Evolutionary conservation across 345 rosid species (phyloP).

Genomic region (Eucalyptus sp.): DNA sequence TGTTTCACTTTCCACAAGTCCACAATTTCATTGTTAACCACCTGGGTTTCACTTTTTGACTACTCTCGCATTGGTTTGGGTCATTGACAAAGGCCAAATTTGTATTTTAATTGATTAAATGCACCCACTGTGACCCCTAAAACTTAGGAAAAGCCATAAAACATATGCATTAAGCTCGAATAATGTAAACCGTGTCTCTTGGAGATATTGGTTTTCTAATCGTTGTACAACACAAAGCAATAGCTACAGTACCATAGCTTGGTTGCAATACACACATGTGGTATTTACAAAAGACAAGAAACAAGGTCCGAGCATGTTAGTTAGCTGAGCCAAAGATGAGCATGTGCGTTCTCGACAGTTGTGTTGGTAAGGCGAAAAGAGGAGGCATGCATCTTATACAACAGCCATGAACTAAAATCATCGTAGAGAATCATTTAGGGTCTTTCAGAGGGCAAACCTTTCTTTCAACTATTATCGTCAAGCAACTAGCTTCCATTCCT

Average conservation of each 20-base stretch:
- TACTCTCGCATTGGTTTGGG: background rate
- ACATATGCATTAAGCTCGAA: background rate
- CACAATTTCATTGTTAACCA: background rate
- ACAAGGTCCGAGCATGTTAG: background rate
- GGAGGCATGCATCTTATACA: background rate
- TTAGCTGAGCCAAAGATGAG: background rate
- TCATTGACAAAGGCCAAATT: background rate
- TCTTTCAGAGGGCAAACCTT: background rate
- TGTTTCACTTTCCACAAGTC: background rate
- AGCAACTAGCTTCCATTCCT: background rate
- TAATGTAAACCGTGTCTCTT: background rate
- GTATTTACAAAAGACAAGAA: background rate
- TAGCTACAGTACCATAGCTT: background rate
- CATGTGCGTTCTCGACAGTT: background rate
- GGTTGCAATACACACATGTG: background rate
- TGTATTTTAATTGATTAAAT: background rate
- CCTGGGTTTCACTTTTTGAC: background rate
- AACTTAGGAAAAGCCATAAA: background rate
- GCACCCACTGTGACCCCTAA: background rate
- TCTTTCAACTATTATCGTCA: background rate
- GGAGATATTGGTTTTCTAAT: background rate
- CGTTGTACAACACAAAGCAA: background rate
- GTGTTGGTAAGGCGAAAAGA: background rate
- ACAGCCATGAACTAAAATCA: background rate
- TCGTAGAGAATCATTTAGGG: background rate